Conservation (phyloP, 345 rosid genomes). For the Salix brachista region DNA sequence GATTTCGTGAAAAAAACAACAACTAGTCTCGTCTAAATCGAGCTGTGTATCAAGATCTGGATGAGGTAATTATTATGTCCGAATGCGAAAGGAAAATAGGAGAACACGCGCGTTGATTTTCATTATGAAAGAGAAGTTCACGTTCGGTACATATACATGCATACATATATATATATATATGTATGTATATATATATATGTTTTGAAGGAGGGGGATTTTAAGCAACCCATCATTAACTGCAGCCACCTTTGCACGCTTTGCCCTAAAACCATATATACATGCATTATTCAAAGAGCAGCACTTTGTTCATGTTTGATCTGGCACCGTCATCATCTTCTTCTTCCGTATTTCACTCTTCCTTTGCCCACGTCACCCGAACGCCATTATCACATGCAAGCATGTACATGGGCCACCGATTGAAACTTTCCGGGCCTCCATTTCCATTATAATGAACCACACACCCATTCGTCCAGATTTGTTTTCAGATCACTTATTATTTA, state of each 20-base stretch:
- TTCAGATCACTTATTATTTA: no score
- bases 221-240: conserved; percentile 34
- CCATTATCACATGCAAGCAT: conserved; percentile 1
- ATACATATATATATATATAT: no score
- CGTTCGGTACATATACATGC: no score
- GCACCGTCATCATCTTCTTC: neutral
- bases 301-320: neutral
- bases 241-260: conserved; percentile 36
- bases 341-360: no score
- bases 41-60: no score
- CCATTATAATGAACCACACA: neutral
- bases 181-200: no score
- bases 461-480: no score
- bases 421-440: neutral
- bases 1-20: no score
- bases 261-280: conserved; percentile 10
- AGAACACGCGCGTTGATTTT: conserved; percentile 17
- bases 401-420: neutral
- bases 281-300: neutral
- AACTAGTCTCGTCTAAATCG: no score
- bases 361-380: conserved; percentile 21
- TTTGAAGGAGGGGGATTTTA: neutral
- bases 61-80: conserved; percentile 1
- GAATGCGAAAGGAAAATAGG: neutral
- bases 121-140: neutral